phyloP scores from a whole-genome alignment of 2,329 filamentous ascomycete genomes.

The Colletotrichum sp. region DNA sequence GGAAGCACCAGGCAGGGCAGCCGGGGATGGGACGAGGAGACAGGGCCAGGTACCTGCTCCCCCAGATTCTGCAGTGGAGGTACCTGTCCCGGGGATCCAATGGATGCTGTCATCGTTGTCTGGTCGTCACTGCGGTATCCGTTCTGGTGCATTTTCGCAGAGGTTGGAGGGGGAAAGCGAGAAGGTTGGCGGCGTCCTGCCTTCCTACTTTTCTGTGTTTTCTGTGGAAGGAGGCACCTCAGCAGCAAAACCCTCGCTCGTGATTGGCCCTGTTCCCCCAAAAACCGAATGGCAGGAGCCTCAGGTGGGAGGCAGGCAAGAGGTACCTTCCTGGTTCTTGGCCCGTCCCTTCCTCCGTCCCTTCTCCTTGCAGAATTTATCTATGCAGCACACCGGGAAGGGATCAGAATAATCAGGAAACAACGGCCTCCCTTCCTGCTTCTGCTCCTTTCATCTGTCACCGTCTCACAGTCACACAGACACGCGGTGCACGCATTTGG shows the following conservation, averaged over 20 bases:
- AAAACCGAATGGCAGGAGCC: not conserved
- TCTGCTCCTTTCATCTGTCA: not conserved
- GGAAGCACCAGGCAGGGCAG: not conserved
- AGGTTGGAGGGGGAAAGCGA: not conserved
- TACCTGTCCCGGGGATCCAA: not conserved
- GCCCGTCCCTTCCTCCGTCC: not conserved
- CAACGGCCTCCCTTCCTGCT: conserved; percentile 1
- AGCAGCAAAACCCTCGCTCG: not conserved
- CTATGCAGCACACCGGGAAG: not conserved
- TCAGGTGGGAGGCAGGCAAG: too few species aligned
- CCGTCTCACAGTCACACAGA: not conserved
- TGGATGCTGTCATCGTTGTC: not conserved
- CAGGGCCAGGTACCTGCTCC: not conserved
- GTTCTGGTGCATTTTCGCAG: not conserved
- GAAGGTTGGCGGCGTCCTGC: not conserved
- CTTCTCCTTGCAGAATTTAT: not conserved
- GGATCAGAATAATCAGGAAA: not conserved
- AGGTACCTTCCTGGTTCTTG: not conserved
- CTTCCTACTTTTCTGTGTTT: not conserved
- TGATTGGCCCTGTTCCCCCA: not conserved
- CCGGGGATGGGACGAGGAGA: not conserved
- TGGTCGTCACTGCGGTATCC: not conserved
- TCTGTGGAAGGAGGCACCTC: not conserved
- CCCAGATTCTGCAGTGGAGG: not conserved
- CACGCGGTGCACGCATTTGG: not conserved